Evolutionary conservation across 768 basidiomycete genomes (phyloP).

Genomic region (Amanita rubescens): DNA sequence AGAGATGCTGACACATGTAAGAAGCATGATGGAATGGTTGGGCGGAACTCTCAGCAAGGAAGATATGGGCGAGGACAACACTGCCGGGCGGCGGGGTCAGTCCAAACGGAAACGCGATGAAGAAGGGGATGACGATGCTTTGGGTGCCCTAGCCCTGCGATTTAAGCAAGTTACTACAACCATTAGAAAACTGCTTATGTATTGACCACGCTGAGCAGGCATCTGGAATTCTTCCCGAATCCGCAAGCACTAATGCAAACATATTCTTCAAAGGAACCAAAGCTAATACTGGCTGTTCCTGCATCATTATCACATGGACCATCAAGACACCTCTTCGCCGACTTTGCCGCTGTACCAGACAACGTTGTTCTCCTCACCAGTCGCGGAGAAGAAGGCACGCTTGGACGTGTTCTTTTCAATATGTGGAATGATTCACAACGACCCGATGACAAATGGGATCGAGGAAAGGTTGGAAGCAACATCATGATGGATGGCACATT

Average conservation of each 20-base stretch:
- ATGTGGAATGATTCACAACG: conserved; percentile 81
- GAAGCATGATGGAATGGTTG: conserved; percentile 99
- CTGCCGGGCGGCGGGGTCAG: conserved; percentile 43
- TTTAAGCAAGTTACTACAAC: conserved; percentile 60
- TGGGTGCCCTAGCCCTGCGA: conserved; percentile 79
- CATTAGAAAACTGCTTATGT: not conserved
- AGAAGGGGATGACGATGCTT: conserved; percentile 72
- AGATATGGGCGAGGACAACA: conserved; percentile 77
- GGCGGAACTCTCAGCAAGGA: conserved; percentile 93
- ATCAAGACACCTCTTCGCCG: conserved; percentile 77
- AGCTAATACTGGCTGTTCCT: conserved; percentile 90
- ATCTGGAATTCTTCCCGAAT: conserved; percentile 87
- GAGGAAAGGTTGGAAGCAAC: conserved; percentile 82
- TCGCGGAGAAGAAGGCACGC: conserved; percentile 71
- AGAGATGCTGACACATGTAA: conserved; percentile 90
- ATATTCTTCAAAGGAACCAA: conserved; percentile 83
- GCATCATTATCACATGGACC: conserved; percentile 90
- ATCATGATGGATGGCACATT: conserved; percentile 73
- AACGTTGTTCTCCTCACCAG: conserved; percentile 86
- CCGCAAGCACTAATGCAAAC: conserved; percentile 73
- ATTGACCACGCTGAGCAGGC: conserved; percentile 35
- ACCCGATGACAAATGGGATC: conserved; percentile 80
- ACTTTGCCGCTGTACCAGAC: conserved; percentile 76
- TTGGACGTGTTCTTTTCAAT: conserved; percentile 73
- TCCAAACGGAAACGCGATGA: conserved; percentile 54